Conservation (phyloP, 352 stramenopile genomes). For the Globisporangium emineosum region DNA sequence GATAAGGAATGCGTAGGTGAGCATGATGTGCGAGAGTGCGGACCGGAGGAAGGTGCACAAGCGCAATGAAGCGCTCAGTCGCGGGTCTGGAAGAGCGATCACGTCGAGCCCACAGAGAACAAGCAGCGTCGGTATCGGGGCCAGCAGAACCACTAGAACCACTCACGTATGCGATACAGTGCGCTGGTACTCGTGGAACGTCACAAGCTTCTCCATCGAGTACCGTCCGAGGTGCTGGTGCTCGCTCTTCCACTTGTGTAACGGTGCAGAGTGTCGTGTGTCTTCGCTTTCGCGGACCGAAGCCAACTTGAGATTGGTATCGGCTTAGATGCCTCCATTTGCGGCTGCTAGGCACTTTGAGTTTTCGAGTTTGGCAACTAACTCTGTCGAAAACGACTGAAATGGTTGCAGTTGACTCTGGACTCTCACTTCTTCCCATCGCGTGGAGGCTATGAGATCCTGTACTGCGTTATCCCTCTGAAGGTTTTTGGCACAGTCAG, state of each 20-base stretch:
- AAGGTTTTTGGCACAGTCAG: no score
- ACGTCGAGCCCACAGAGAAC: slow-evolving; percentile 9
- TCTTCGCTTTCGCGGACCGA: neutral
- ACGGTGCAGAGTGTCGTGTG: neutral
- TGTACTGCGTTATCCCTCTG: no score
- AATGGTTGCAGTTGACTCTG: no score
- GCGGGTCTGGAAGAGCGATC: slow-evolving; percentile 17
- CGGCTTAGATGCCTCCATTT: neutral
- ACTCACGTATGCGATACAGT: neutral
- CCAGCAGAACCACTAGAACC: slow-evolving; percentile 13
- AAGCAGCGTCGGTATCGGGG: slow-evolving; percentile 16
- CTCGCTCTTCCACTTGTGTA: neutral
- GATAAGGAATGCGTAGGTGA: slow-evolving; percentile 18
- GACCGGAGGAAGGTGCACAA: slow-evolving; percentile 16
- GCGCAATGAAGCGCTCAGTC: neutral
- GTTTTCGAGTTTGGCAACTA: no score
- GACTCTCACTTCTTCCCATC: no score
- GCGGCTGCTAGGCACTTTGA: no score
- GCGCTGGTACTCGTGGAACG: neutral
- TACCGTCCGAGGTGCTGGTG: neutral
- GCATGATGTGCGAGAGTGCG: slow-evolving; percentile 12
- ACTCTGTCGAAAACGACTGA: no score
- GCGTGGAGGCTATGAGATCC: no score
- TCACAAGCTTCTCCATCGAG: neutral
- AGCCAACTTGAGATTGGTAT: neutral